Evolutionary conservation across 1,284 basidiomycete genomes (phyloP), one percentile per base, ranked within the genome.

Genomic region (Dichomitus squalens): DNA sequence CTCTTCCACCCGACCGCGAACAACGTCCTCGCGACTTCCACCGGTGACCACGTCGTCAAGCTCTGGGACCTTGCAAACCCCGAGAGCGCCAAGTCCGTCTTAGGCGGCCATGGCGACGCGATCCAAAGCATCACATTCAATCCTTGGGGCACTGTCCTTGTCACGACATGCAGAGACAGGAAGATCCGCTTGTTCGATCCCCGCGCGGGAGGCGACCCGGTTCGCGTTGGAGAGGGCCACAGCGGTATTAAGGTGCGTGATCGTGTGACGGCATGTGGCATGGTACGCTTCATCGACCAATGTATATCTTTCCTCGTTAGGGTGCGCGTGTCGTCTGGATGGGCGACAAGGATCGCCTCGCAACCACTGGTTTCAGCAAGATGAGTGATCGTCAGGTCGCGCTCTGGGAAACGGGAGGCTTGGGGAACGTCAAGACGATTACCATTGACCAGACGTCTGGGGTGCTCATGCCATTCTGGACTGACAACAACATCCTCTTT

Each of bases 401-500:
- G 58, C 76, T 98, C 40, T 96, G 94, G 94, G 93, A 96, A 68
- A 85, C 90, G 1, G 82, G 85, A 3, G 80, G 84, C 20, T 73
- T 96, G 57, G 78, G 71, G 46, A 92, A 85, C 70, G 66, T 95
- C 64, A 94, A 94, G 77, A 93, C 85, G 57, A 78, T 86, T 53
- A 82, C 80, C 21, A 79, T 96, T 60, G 95, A 97, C 74, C 93
- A 95, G 72, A 91, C 89, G 54, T 86, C 93, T 23, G 96, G 96
- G 49, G 93, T 98, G 38, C 75, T 97, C 52, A 98, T 98, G 94
- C 96, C 96, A 0, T 98, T 96, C 86, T 99, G 93, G 87, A 88
- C 86, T 47, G 95, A 98, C 66, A 97, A 96, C 75, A 90, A 93
- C 61, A 88, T 98, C 56, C 79, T 98, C 58, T 98, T 98, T 85